These are phyloP conservation scores for Beauveria pseudobassiana DNA, from an alignment of 2,329 filamentous ascomycete genomes.

Conservation along the genomic window DNA sequence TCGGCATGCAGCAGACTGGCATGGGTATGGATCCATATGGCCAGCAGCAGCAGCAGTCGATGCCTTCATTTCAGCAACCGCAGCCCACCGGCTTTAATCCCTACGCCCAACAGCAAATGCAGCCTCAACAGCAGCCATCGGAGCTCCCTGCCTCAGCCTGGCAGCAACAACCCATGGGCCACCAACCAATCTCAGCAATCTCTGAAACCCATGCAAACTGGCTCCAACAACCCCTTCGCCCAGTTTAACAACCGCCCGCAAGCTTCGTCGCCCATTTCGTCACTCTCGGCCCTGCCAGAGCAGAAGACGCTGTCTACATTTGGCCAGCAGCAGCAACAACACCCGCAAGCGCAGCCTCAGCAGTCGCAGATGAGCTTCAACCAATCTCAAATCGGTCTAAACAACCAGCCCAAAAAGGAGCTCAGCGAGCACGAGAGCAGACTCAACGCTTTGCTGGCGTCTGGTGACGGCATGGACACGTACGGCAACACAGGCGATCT, in stretches of 20 bases:
- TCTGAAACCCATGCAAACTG: conserved; percentile 77
- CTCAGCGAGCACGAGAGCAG: conserved; percentile 60
- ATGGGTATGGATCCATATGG: conserved; percentile 65
- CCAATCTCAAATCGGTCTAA: background rate
- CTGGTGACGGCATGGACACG: conserved; percentile 90
- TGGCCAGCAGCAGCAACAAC: conserved; percentile 42
- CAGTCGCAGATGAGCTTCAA: conserved; percentile 18
- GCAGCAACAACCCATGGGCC: conserved; percentile 94
- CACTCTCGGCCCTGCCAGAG: conserved; percentile 70
- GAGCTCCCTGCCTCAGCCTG: conserved; percentile 63
- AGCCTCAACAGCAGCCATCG: conserved; percentile 38
- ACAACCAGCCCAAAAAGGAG: conserved; percentile 40
- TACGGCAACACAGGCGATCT: conserved; percentile 96
- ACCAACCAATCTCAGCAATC: conserved; percentile 50
- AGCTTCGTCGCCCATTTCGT: conserved; percentile 53
- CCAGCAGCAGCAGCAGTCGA: conserved; percentile 37
- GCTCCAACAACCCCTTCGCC: conserved; percentile 97
- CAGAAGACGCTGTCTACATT: conserved; percentile 65
- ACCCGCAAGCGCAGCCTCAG: conserved; percentile 28
- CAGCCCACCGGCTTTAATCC: conserved; percentile 49
- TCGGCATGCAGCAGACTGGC: conserved; percentile 55
- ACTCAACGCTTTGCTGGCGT: conserved; percentile 79
- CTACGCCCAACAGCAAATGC: conserved; percentile 36
- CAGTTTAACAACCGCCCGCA: conserved; percentile 57
- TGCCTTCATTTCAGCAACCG: conserved; percentile 37